Evolutionary conservation across 345 rosid species (phyloP).

Genomic region (Gossypium longicalyx): DNA sequence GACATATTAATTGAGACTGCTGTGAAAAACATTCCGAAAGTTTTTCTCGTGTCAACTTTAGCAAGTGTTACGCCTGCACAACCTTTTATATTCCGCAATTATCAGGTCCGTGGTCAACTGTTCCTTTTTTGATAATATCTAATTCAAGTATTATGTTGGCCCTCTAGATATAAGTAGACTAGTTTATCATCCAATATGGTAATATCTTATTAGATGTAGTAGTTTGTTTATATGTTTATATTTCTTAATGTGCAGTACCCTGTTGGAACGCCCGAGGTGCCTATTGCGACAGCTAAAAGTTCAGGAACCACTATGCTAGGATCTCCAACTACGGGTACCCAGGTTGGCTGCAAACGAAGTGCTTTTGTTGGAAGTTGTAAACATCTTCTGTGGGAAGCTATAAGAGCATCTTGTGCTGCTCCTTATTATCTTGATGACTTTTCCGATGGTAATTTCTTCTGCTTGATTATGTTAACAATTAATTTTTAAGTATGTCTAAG

Average conservation of each 20-base stretch:
- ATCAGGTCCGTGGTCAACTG: constrained; percentile 57
- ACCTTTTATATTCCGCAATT: constrained; percentile 90
- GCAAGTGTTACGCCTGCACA: constrained; percentile 94
- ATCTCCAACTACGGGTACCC: constrained; percentile 64
- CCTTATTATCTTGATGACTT: constrained; percentile 98
- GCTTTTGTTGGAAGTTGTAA: constrained; percentile 96
- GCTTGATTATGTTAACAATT: constrained; percentile 5
- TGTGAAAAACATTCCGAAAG: constrained; percentile 85
- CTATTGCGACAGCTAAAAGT: constrained; percentile 64
- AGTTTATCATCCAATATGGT: neutral
- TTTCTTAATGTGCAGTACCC: constrained; percentile 59
- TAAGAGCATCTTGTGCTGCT: constrained; percentile 98
- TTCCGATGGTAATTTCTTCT: constrained; percentile 60
- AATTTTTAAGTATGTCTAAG: neutral
- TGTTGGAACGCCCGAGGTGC: constrained; percentile 82
- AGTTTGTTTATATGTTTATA: constrained; percentile 9
- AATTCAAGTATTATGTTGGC: constrained; percentile 4
- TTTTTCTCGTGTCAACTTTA: constrained; percentile 84
- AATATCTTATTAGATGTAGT: neutral
- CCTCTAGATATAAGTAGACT: neutral
- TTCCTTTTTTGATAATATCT: constrained; percentile 2
- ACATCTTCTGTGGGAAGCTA: constrained; percentile 96
- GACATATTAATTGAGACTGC: constrained; percentile 90
- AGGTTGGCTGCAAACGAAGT: constrained; percentile 76
- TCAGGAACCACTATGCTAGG: constrained; percentile 55